A percentile compares a stretch with the other conserved stretches of the same genome.
Conservation (phyloP, 2,329 filamentous ascomycete genomes). For the Calonectria honghensis region DNA sequence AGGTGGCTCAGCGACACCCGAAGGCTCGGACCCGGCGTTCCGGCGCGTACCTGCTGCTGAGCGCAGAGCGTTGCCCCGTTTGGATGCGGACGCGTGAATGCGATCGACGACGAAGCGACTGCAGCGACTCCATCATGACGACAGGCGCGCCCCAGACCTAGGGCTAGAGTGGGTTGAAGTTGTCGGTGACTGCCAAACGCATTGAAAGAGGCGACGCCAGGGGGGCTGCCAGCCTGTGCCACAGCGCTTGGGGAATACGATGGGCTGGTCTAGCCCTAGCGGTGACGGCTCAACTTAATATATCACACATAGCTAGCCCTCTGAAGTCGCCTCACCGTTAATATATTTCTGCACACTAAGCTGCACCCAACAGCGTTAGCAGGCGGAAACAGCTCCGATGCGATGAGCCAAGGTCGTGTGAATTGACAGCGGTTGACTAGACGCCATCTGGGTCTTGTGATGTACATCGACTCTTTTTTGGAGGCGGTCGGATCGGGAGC, state of each 20-base stretch:
- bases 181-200: not conserved
- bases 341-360: conserved; percentile 21
- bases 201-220: conserved; percentile 20
- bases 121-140: conserved; percentile 14
- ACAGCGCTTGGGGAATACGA: conserved; percentile 13
- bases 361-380: conserved; percentile 1
- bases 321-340: conserved; percentile 5
- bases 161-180: not conserved
- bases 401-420: no score
- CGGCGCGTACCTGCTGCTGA: not conserved
- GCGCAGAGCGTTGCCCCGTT: not conserved
- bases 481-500: conserved; percentile 5
- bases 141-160: conserved; percentile 10
- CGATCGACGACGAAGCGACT: conserved; percentile 12
- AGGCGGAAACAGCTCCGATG: conserved; percentile 5
- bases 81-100: not conserved
- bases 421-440: conserved; percentile 4
- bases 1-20: not conserved
- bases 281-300: conserved; percentile 9
- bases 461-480: not conserved
- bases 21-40: conserved; percentile 3
- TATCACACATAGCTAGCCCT: conserved; percentile 21
- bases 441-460: not conserved
- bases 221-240: not conserved
- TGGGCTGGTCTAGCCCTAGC: conserved; percentile 17